Percentiles rank a stretch among this genome's conserved stretches.
Conservation (phyloP, 257 asterid genomes). For the Thymus quinquecostatus region DNA sequence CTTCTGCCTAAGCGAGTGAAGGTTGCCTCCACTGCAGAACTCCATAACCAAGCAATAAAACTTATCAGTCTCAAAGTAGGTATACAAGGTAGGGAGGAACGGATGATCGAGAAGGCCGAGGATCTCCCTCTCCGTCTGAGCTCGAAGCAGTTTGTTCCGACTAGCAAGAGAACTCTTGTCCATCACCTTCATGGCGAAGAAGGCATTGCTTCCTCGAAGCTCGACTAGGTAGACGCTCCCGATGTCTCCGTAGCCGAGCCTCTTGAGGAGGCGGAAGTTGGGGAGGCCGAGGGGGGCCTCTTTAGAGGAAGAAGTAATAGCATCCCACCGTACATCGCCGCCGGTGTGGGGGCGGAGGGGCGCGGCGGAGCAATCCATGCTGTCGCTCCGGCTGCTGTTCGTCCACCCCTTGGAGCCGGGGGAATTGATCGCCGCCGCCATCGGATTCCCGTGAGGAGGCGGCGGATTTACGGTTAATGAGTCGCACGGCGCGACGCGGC, state of each 20-base stretch:
- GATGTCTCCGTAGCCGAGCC: conserved; percentile 92
- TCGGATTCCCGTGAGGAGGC: conserved; percentile 20
- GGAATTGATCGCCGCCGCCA: conserved; percentile 34
- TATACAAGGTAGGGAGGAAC: conserved; percentile 78
- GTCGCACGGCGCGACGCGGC: conserved; percentile 34
- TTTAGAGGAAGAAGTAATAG: conserved; percentile 57
- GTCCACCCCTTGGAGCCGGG: conserved; percentile 34
- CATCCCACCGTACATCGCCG: conserved; percentile 95
- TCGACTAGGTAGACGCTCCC: conserved; percentile 95
- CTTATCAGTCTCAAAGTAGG: conserved; percentile 86
- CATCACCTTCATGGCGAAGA: conserved; percentile 96
- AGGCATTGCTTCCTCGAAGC: conserved; percentile 66
- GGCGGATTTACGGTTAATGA: conserved; percentile 20
- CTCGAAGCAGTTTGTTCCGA: conserved; percentile 78
- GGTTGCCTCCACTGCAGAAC: conserved; percentile 95
- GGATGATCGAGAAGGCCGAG: conserved; percentile 93
- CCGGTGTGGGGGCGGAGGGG: conserved; percentile 88
- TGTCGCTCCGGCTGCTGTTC: conserved; percentile 58
- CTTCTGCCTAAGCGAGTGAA: conserved; percentile 86
- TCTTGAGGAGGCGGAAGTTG: conserved; percentile 74
- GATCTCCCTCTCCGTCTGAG: conserved; percentile 88
- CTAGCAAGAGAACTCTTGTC: conserved; percentile 86
- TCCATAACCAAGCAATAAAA: conserved; percentile 91
- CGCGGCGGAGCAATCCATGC: conserved; percentile 59
- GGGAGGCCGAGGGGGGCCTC: conserved; percentile 68